These are phyloP conservation scores for Botrytis elliptica DNA, from an alignment of 2,329 filamentous ascomycete species.

Conservation along the genomic window DNA sequence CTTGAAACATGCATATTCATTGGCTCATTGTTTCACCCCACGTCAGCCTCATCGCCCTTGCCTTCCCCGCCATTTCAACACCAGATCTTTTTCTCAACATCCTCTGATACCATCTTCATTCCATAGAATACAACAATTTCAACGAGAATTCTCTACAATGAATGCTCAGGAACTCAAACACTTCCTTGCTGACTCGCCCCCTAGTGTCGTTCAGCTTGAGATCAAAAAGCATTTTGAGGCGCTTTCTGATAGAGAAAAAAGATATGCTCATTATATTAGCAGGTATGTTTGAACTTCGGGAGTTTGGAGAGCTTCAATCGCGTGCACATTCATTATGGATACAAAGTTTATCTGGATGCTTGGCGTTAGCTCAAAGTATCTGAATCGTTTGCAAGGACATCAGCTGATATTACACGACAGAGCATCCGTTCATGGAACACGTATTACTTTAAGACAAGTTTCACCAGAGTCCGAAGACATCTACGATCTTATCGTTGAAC, in stretches of 20 bases:
- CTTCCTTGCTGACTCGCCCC: slow-evolving; percentile 88
- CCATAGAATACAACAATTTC: slow-evolving; percentile 29
- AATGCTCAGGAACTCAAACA: slow-evolving; percentile 63
- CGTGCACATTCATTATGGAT: neutral
- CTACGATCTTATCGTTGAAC: slow-evolving; percentile 74
- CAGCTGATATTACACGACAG: slow-evolving; percentile 43
- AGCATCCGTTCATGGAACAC: slow-evolving; percentile 72
- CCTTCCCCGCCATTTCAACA: slow-evolving; percentile 10
- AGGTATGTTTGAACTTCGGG: slow-evolving; percentile 49
- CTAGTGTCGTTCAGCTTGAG: slow-evolving; percentile 80
- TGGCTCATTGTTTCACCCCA: slow-evolving; percentile 18
- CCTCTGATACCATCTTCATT: slow-evolving; percentile 22
- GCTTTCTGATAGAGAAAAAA: slow-evolving; percentile 72
- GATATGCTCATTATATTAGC: slow-evolving; percentile 89
- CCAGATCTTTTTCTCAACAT: slow-evolving; percentile 9
- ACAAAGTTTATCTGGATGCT: neutral
- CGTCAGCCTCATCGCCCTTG: slow-evolving; percentile 15
- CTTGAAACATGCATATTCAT: slow-evolving; percentile 15
- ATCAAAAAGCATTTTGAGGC: slow-evolving; percentile 92
- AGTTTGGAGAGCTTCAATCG: neutral
- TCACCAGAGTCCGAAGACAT: slow-evolving; percentile 80
- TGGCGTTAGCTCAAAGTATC: neutral
- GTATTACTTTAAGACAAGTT: slow-evolving; percentile 76
- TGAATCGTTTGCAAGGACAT: slow-evolving; percentile 18
- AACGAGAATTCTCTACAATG: slow-evolving; percentile 44